These are phyloP conservation scores for Pelargonium hybrid DNA, from an alignment of 441 rosid species.

Conservation along the genomic window DNA sequence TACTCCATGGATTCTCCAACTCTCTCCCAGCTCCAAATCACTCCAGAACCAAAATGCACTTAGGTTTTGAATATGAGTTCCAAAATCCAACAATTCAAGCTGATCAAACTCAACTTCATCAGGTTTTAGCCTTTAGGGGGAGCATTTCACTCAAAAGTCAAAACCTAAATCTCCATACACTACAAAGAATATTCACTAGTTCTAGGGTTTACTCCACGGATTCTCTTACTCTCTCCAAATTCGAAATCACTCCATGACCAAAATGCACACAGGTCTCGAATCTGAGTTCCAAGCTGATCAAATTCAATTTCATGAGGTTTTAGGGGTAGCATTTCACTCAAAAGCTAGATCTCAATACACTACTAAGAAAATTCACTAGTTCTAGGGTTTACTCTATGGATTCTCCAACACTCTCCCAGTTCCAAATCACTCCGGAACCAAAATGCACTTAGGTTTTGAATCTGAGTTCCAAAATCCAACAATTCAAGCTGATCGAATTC, in stretches of 20 bases:
- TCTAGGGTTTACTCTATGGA: background rate
- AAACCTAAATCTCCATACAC: background rate
- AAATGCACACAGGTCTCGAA: too few relatives aligned
- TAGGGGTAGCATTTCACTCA: too few relatives aligned
- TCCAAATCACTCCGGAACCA: background rate
- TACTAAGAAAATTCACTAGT: background rate
- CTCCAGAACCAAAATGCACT: background rate
- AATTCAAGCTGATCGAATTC: background rate
- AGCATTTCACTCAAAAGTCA: background rate
- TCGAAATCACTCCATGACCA: background rate
- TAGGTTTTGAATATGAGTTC: background rate
- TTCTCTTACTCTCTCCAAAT: background rate
- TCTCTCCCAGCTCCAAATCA: background rate
- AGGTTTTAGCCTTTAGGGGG: background rate
- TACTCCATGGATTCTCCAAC: too few relatives aligned
- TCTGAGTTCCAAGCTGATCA: too few relatives aligned
- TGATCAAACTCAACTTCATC: background rate
- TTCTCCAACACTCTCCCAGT: background rate
- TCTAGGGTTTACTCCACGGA: background rate
- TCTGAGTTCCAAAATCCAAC: background rate
- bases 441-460: background rate
- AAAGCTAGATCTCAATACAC: background rate
- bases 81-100: background rate
- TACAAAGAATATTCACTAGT: background rate
- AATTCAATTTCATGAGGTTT: background rate